Conservation (phyloP, 768 basidiomycete genomes). For the Goffeauzyma gilvescens region DNA sequence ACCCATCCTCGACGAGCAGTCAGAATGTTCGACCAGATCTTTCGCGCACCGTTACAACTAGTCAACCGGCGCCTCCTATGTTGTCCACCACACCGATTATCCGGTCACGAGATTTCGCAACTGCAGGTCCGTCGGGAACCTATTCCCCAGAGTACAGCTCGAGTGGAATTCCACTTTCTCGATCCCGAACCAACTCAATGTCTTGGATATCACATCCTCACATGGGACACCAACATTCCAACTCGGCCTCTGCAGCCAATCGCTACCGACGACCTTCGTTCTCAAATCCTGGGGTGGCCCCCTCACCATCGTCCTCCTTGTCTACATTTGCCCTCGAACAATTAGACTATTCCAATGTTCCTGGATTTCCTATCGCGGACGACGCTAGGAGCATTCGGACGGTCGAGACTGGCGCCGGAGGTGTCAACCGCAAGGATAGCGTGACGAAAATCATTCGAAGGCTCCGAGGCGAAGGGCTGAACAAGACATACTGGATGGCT, state of each 20-base stretch:
- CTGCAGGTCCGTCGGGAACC: too few species aligned
- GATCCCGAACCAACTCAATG: too few species aligned
- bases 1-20: conserved; percentile 27
- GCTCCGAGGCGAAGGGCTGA: conserved; percentile 79
- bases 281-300: too few species aligned
- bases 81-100: conserved; percentile 71
- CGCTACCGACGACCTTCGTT: too few species aligned
- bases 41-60: not conserved
- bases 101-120: conserved; percentile 54
- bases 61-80: conserved; percentile 53
- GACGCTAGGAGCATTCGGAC: conserved; percentile 51
- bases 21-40: too few species aligned
- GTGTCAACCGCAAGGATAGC: conserved; percentile 46
- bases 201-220: too few species aligned
- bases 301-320: too few species aligned
- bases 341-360: conserved; percentile 37
- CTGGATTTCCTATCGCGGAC: conserved; percentile 80
- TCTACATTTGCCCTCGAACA: conserved; percentile 1
- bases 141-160: conserved; percentile 37
- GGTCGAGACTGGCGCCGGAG: conserved; percentile 34
- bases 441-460: conserved; percentile 81
- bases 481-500: conserved; percentile 96
- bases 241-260: too few species aligned
- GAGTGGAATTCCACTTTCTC: too few species aligned
- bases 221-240: too few species aligned